phyloP scores from a whole-genome alignment of 2,329 filamentous ascomycete species.

The Dactylella cylindrospora region DNA sequence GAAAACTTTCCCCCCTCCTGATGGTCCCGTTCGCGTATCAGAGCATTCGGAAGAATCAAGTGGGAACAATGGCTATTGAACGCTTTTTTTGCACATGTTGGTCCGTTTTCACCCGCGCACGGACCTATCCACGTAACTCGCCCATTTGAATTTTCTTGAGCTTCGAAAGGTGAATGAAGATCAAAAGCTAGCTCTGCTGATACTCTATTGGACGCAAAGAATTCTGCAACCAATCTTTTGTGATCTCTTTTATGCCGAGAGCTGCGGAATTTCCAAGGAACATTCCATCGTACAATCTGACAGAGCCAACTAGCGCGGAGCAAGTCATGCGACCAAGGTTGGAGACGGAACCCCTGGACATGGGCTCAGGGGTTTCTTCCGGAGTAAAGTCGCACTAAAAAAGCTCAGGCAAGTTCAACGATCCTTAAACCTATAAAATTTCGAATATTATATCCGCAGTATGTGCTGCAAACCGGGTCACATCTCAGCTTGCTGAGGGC shows the following conservation, averaged over 20 bases:
- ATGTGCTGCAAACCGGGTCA: constrained; percentile 42
- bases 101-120: constrained; percentile 36
- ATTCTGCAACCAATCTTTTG: constrained; percentile 9
- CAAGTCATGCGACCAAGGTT: constrained; percentile 45
- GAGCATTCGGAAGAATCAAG: constrained; percentile 4
- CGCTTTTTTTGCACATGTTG: constrained; percentile 5
- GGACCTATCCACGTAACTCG: too few species aligned
- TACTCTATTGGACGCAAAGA: constrained; percentile 15
- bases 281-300: constrained; percentile 41
- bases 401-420: constrained; percentile 34
- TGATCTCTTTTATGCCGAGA: constrained; percentile 28
- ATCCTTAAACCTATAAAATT: constrained; percentile 39
- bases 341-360: constrained; percentile 45
- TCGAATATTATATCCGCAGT: constrained; percentile 43
- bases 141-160: background rate
- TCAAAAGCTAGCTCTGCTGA: constrained; percentile 10
- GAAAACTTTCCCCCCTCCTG: background rate
- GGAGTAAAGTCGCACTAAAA: constrained; percentile 41
- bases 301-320: constrained; percentile 38
- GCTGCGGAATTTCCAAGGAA: constrained; percentile 42
- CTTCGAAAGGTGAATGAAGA: constrained; percentile 19
- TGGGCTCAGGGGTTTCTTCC: constrained; percentile 38
- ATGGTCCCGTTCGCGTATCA: constrained; percentile 4
- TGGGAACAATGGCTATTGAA: constrained; percentile 13
- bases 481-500: constrained; percentile 34